phyloP scores from a whole-genome alignment of 352 stramenopile genomes.

The Globisporangium apiculatum region DNA sequence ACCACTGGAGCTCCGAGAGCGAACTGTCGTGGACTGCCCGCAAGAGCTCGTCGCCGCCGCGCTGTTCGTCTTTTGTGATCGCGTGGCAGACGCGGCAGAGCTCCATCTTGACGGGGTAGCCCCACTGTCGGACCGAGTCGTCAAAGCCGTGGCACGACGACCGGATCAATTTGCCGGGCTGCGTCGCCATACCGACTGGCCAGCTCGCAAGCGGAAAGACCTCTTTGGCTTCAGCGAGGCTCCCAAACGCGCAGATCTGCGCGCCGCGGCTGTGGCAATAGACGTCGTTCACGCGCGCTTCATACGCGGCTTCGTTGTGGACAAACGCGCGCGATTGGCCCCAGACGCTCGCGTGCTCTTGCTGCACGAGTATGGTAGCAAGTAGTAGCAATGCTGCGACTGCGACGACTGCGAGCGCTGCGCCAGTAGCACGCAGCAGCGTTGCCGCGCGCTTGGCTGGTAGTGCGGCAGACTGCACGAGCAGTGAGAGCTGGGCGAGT shows the following conservation, averaged over 20 bases:
- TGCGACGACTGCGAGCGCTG: constrained; percentile 8
- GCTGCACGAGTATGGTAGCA: constrained; percentile 10
- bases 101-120: constrained; percentile 44
- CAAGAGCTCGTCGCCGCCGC: constrained; percentile 18
- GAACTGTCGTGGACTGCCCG: constrained; percentile 28
- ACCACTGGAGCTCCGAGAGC: constrained; percentile 42
- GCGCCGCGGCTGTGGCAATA: constrained; percentile 40
- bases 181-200: constrained; percentile 26
- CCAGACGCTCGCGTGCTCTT: constrained; percentile 23
- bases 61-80: constrained; percentile 24
- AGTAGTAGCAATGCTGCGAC: constrained; percentile 16
- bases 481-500: constrained; percentile 18
- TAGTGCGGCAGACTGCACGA: constrained; percentile 9
- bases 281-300: constrained; percentile 33
- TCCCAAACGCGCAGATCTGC: constrained; percentile 30
- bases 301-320: constrained; percentile 22
- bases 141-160: constrained; percentile 35
- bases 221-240: constrained; percentile 27
- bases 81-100: constrained; percentile 31
- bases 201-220: constrained; percentile 33
- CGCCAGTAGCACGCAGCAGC: constrained; percentile 11
- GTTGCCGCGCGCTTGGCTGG: constrained; percentile 7
- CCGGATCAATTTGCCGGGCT: constrained; percentile 22
- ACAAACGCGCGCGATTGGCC: constrained; percentile 14
- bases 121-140: constrained; percentile 32